Base-by-base conservation (phyloP, 2,329 filamentous ascomycete species). In the Orbilia ellipsospora region DNA sequence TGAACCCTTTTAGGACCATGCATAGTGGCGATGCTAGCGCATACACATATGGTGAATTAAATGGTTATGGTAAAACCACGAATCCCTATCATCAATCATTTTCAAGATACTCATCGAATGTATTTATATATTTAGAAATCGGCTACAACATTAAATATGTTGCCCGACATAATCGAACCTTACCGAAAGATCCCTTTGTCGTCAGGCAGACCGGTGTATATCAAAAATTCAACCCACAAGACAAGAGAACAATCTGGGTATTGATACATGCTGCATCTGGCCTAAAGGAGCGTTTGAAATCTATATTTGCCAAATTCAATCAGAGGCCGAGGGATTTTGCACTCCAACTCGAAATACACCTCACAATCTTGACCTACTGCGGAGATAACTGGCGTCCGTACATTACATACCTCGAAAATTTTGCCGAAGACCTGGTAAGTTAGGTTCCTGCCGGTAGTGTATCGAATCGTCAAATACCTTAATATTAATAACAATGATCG, bases 141-240 rank as follows among this genome's bases (percentile, higher is more conserved):
- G 61, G 61, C 4, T 64, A 64, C 20, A 64, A 54, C 36, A 26
- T 64, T 8, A 64, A 64, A 45, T 64, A 64, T 45, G 61, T 64
- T 44, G 61, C 61, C 1, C 52, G 48, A 64, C 61, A 64, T 44
- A 55, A 55, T 44, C 48, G 61, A 16, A 26, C 31, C 20, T 44
- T 44, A 26, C 60, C 60, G 12, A 64, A 55, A 44, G 61, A 64
- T 18, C 61, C 61, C 2, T 64, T 64, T 15, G 61, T 64, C 2
- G 20, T 64, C 4, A 54, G 61, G 44, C 61, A 64, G 15, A 64
- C 48, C 4, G 61, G 61, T 12, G 61, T 64, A 1, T 64, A 64
- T 31, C 61, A 54, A 20, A 64, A 64, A 28, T 54, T 42, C 7
- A 45, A n/a, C 23, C 61, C 61, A 42, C 61, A 26, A 23, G 18